Evolutionary conservation across 108 stramenopile genomes (phyloP).

Genomic region (Aurantiochytrium sp.): DNA sequence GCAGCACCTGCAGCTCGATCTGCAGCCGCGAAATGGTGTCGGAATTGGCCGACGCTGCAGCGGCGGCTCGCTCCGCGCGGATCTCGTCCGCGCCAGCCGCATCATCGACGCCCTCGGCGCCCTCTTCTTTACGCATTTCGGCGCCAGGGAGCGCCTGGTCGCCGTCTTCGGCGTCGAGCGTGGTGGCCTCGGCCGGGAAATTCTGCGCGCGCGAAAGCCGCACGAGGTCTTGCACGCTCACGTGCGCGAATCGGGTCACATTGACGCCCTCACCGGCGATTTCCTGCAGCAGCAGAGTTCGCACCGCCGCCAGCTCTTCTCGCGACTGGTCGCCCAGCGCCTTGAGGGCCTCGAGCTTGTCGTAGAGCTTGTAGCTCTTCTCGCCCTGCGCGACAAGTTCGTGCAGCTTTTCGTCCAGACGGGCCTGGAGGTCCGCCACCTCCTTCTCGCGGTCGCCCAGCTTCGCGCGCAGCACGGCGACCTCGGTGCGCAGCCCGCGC

Average conservation of each 20-base stretch:
- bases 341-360: background rate
- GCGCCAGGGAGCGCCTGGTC: no score
- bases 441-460: background rate
- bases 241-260: background rate
- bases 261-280: background rate
- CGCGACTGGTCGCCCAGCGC: background rate
- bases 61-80: background rate
- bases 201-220: background rate
- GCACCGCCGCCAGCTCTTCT: background rate
- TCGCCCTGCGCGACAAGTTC: constrained; percentile 3
- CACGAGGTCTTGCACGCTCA: background rate
- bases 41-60: background rate
- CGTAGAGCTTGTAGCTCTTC: background rate
- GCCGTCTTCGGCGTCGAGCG: no score
- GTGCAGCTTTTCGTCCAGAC: background rate
- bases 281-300: background rate
- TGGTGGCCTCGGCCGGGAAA: no score
- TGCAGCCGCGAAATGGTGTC: background rate
- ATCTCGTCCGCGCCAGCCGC: background rate
- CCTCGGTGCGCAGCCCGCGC: background rate
- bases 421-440: background rate
- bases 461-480: background rate
- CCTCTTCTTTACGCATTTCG: background rate
- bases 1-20: background rate
- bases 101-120: background rate